These are phyloP conservation scores for Paecilomyces niveus DNA, from an alignment of 2,329 filamentous ascomycete species.

Conservation along the genomic window DNA sequence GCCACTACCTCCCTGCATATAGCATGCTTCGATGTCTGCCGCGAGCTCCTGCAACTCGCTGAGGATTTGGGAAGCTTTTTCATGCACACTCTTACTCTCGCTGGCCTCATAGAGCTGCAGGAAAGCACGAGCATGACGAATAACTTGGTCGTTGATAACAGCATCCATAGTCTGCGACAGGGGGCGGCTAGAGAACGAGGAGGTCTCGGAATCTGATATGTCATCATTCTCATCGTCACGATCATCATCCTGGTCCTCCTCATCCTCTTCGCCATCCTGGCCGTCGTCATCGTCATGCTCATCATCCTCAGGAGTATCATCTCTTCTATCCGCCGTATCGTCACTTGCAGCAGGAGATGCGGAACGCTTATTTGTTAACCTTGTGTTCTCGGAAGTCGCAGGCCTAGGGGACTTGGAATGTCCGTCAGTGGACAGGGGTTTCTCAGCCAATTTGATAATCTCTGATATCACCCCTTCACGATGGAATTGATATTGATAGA, in stretches of 20 bases:
- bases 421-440: slow-evolving; percentile 21
- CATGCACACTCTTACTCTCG: slow-evolving; percentile 65
- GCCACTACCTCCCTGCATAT: slow-evolving; percentile 40
- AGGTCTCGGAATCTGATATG: slow-evolving; percentile 62
- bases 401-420: slow-evolving; percentile 9
- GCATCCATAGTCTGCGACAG: slow-evolving; percentile 32
- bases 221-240: slow-evolving; percentile 40
- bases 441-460: slow-evolving; percentile 69
- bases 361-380: slow-evolving; percentile 6
- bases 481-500: slow-evolving; percentile 95
- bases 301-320: slow-evolving; percentile 31
- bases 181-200: slow-evolving; percentile 43
- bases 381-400: slow-evolving; percentile 12
- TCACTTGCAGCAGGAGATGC: slow-evolving; percentile 6
- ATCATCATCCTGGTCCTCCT: slow-evolving; percentile 38
- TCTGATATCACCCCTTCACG: slow-evolving; percentile 92
- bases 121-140: slow-evolving; percentile 72
- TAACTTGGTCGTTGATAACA: slow-evolving; percentile 65
- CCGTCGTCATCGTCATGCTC: slow-evolving; percentile 21
- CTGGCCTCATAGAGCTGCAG: slow-evolving; percentile 75
- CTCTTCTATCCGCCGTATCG: slow-evolving; percentile 3
- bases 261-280: slow-evolving; percentile 25
- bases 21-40: slow-evolving; percentile 63
- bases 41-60: slow-evolving; percentile 65
- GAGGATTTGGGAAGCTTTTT: slow-evolving; percentile 71